Evolutionary conservation across 805 yeast genomes (phyloP), one percentile per base, ranked within the genome.

Genomic region (Wickerhamiella sergipiensis): DNA sequence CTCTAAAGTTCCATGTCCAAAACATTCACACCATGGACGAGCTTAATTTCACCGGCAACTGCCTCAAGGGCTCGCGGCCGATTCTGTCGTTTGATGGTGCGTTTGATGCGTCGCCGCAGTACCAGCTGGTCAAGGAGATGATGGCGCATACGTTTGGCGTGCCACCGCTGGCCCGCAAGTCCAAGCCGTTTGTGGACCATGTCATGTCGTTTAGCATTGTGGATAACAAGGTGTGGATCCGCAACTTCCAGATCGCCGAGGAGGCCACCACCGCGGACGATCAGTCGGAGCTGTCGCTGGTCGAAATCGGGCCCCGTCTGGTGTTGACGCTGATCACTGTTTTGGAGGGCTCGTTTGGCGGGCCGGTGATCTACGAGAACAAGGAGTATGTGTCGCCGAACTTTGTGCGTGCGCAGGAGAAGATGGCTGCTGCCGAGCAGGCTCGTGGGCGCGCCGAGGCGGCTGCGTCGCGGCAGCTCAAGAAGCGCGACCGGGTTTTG

Each of bases 321-420:
- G 97, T 92, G 33, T 75, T 92, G 72, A 90, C 97, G 2, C 81
- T 83, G 56, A 89, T 92, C 59, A 81, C 94, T 53, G 80, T 92
- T 49, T 75, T 90, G 56, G 97, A 92, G 71, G 98, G 98, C 47
- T 87, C 97, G 1, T 92, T 92, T 61, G 90, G 96, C 51, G 98
- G 98, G 19, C 96, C 97, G 57, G 87, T 89, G 75, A 88, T 92
- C 57, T 92, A 86, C 69, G 97, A 92, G 64, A 92, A 92, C 73
- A 89, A 86, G 73, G 92, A 90, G 69, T 92, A 85, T 68, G 95
- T 92, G 46, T 85, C 95, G 53, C 98, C 98, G 57, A 92, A 92
- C 74, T 80, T 85, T 53, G 90, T 83, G 40, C 84, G 98, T 73
- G 86, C 98, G 12, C 96, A 89, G 72, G 55, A 75, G 57, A 85